These are phyloP conservation scores for Geotrichum ghanense DNA, from an alignment of 805 yeast genomes.

Conservation along the genomic window DNA sequence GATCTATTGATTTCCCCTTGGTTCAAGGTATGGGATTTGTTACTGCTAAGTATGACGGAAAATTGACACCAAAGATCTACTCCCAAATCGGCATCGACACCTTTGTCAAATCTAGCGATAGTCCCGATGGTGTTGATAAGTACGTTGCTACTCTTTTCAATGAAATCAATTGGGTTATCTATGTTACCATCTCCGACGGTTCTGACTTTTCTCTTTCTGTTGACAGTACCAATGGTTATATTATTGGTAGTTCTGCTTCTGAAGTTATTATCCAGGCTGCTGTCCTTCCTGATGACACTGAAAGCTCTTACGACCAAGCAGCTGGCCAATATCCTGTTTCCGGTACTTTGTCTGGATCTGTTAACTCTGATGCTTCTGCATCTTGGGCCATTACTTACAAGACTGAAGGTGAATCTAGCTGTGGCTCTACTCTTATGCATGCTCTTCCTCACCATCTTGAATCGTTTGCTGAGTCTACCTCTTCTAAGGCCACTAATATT, in stretches of 20 bases:
- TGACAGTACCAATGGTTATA: constrained; percentile 21
- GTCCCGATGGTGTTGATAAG: constrained; percentile 22
- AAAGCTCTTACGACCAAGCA: constrained; percentile 41
- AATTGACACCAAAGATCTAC: neutral
- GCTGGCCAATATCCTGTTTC: constrained; percentile 58
- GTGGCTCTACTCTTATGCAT: constrained; percentile 35
- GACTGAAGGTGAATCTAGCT: constrained; percentile 39
- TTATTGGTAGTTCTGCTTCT: neutral
- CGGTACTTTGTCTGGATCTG: constrained; percentile 38
- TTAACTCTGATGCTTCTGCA: constrained; percentile 34
- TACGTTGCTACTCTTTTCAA: constrained; percentile 31
- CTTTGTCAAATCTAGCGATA: neutral
- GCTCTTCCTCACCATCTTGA: constrained; percentile 59
- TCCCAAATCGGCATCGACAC: constrained; percentile 1
- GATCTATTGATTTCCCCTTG: constrained; percentile 42
- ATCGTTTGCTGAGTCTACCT: constrained; percentile 29
- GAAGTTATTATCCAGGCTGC: constrained; percentile 40
- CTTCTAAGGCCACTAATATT: constrained; percentile 24
- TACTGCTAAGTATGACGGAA: constrained; percentile 47
- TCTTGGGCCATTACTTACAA: constrained; percentile 37
- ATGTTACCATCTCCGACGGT: constrained; percentile 32
- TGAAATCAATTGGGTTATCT: constrained; percentile 40
- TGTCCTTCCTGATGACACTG: constrained; percentile 29
- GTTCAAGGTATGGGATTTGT: constrained; percentile 80
- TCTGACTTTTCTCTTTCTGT: constrained; percentile 15